phyloP scores from a whole-genome alignment of 768 basidiomycete species.

The Mrakia gelida region DNA sequence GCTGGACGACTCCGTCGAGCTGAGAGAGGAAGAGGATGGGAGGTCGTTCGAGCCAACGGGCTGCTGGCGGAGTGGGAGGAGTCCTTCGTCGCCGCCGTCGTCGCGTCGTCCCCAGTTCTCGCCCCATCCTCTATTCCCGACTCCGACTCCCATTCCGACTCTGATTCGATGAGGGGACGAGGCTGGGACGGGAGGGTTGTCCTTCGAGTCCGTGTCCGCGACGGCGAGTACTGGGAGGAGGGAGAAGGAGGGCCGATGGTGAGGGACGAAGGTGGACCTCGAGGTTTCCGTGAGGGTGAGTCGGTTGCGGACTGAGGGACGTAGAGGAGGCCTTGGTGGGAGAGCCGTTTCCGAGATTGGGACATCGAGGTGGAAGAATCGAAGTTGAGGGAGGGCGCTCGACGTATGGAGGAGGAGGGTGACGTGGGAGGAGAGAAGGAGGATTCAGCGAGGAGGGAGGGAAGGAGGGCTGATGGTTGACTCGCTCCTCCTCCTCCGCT shows the following conservation, averaged over 20 bases:
- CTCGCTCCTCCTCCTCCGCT: not conserved
- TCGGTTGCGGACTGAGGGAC: not conserved
- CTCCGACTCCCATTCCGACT: not conserved
- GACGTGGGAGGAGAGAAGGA: not conserved
- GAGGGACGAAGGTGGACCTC: not conserved
- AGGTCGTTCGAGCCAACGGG: not conserved
- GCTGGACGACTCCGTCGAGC: not conserved
- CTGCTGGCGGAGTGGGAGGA: not conserved
- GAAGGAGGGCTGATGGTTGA: not conserved
- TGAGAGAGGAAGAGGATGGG: not conserved
- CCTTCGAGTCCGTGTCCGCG: not conserved
- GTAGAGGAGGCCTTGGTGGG: slow-evolving; percentile 1
- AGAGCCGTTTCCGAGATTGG: not conserved
- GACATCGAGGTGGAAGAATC: not conserved
- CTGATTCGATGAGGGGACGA: not conserved
- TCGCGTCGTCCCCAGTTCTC: not conserved
- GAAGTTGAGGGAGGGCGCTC: not conserved
- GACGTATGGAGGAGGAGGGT: not conserved
- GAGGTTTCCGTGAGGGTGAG: not conserved
- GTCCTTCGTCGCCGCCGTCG: slow-evolving; percentile 1
- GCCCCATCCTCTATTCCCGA: not conserved
- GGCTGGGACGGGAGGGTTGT: not conserved
- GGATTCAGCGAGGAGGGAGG: not conserved
- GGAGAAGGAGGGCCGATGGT: not conserved
- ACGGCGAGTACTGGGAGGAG: not conserved